Conservation (phyloP, 495 filamentous ascomycete species). For the Xylaria telfairii region DNA sequence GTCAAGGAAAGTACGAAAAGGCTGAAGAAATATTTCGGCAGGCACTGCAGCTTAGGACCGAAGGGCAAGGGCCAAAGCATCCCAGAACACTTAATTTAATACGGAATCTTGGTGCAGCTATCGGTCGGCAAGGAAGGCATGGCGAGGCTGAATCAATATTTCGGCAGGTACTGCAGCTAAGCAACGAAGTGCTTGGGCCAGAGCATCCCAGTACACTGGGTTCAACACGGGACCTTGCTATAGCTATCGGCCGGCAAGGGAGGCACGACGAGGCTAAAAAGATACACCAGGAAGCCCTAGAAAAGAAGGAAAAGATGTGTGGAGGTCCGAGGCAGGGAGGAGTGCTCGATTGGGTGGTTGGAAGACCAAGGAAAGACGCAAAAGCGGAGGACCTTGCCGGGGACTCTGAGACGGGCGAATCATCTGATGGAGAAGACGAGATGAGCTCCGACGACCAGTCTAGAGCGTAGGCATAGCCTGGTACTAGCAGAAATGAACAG, state of each 20-base stretch:
- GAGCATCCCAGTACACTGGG: background rate
- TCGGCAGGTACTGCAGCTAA: background rate
- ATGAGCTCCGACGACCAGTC: too few species aligned
- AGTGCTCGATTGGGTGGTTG: too few species aligned
- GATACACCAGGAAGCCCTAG: background rate
- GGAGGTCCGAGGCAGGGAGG: too few species aligned
- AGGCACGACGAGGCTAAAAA: background rate
- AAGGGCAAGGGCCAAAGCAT: background rate
- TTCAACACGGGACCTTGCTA: background rate
- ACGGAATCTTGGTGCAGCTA: background rate
- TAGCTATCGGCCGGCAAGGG: background rate
- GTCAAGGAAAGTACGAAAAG: background rate
- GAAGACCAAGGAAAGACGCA: too few species aligned
- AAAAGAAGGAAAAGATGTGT: too few species aligned
- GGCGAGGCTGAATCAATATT: background rate
- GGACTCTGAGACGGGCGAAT: too few species aligned
- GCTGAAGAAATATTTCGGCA: background rate
- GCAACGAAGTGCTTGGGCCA: too few species aligned
- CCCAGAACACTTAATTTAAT: background rate
- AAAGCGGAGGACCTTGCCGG: too few species aligned
- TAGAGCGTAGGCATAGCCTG: too few species aligned
- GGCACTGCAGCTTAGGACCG: background rate
- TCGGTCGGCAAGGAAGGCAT: background rate
- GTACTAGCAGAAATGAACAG: too few species aligned
- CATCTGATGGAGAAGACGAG: too few species aligned